A percentile compares a stretch with the other conserved stretches of the same genome.
phyloP scores from a whole-genome alignment of 192 early-diverging fungal species.

The Linnemannia exigua region DNA sequence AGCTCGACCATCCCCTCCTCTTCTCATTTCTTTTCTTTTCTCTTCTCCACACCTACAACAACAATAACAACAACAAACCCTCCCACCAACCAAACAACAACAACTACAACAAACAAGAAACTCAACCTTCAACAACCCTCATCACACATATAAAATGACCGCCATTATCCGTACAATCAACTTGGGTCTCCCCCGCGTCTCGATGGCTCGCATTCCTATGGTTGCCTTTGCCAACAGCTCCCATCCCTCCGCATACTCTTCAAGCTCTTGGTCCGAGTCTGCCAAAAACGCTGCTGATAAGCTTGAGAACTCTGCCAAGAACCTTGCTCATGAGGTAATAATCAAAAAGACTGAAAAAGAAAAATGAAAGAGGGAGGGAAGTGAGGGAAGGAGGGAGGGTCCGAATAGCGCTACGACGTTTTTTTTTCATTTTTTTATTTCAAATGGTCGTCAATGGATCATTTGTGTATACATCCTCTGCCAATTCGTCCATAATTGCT shows the following conservation, averaged over 20 bases:
- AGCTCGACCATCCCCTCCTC: background rate
- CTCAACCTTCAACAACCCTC: background rate
- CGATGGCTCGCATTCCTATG: conserved; percentile 52
- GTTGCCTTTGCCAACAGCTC: conserved; percentile 53
- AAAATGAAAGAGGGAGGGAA: background rate
- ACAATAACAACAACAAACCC: conserved; percentile 6
- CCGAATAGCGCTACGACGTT: too few species aligned
- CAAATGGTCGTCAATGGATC: too few species aligned
- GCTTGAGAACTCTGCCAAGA: conserved; percentile 39
- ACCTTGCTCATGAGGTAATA: conserved; percentile 32
- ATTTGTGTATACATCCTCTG: too few species aligned
- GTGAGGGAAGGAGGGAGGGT: background rate
- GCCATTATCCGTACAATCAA: conserved; percentile 34
- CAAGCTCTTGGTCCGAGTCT: conserved; percentile 48
- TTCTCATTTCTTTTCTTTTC: conserved; percentile 14
- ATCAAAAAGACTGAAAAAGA: background rate
- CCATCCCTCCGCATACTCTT: conserved; percentile 52
- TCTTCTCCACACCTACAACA: conserved; percentile 9
- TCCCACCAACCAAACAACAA: background rate
- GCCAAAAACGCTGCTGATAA: conserved; percentile 47
- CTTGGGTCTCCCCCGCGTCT: conserved; percentile 50
- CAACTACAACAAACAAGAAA: background rate
- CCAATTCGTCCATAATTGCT: too few species aligned
- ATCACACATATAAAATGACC: conserved; percentile 38
- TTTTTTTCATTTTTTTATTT: too few species aligned